Evolutionary conservation across 2,329 filamentous ascomycete genomes (phyloP).

Genomic region (Paecilomyces sp.): DNA sequence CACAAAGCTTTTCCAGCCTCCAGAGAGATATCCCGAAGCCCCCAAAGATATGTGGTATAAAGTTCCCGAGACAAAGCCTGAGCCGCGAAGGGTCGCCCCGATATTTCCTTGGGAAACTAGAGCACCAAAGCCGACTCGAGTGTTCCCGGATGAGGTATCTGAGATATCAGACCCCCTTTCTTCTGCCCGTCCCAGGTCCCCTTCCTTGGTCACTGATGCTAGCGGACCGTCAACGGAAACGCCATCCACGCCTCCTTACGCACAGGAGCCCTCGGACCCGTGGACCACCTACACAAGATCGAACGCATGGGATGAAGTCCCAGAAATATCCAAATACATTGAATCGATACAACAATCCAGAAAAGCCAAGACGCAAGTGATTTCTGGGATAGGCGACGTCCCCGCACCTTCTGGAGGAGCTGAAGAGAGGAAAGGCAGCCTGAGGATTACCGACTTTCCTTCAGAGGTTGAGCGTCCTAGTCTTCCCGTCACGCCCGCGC

Average conservation of each 20-base stretch:
- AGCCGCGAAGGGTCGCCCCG: slow-evolving; percentile 53
- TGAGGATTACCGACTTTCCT: slow-evolving; percentile 81
- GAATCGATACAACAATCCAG: slow-evolving; percentile 63
- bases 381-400: slow-evolving; percentile 12
- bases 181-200: not conserved
- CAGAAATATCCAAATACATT: slow-evolving; percentile 82
- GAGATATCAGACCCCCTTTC: not conserved
- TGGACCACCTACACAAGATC: slow-evolving; percentile 68
- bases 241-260: slow-evolving; percentile 15
- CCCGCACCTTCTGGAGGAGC: slow-evolving; percentile 15
- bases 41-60: slow-evolving; percentile 86
- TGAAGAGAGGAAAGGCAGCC: slow-evolving; percentile 43
- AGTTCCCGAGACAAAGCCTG: slow-evolving; percentile 55
- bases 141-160: slow-evolving; percentile 32
- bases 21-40: slow-evolving; percentile 69
- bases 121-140: slow-evolving; percentile 51
- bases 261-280: slow-evolving; percentile 43
- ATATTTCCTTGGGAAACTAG: slow-evolving; percentile 89
- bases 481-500: slow-evolving; percentile 83
- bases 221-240: slow-evolving; percentile 2
- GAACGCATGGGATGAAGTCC: slow-evolving; percentile 92
- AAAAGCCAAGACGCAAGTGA: slow-evolving; percentile 41
- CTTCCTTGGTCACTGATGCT: not conserved
- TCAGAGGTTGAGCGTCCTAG: slow-evolving; percentile 75
- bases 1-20: slow-evolving; percentile 66